Conservation (phyloP, 345 rosid species). For the Mallotus nudiflorus region DNA sequence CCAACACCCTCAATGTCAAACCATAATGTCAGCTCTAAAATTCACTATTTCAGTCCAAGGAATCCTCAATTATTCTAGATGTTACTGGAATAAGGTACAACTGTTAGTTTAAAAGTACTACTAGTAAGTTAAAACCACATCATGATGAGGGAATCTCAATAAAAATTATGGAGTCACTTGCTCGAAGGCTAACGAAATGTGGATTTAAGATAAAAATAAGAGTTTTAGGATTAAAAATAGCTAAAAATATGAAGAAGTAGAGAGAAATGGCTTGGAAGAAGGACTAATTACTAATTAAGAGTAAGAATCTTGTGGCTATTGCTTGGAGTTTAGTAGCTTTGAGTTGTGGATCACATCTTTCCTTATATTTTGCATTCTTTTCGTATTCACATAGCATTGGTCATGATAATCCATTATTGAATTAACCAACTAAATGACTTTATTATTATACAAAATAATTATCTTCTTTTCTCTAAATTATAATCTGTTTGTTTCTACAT, state of each 20-base stretch:
- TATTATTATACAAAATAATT: background rate
- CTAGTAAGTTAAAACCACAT: slow-evolving; percentile 57
- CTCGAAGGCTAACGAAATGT: slow-evolving; percentile 67
- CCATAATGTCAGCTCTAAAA: slow-evolving; percentile 25
- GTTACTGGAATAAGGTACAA: slow-evolving; percentile 96
- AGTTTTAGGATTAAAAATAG: slow-evolving; percentile 61
- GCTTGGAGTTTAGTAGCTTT: slow-evolving; percentile 96
- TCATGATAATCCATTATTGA: slow-evolving; percentile 50
- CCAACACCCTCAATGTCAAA: slow-evolving; percentile 52
- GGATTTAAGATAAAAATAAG: slow-evolving; percentile 86
- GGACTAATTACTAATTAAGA: slow-evolving; percentile 68
- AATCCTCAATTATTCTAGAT: slow-evolving; percentile 60
- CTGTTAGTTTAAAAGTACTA: slow-evolving; percentile 80
- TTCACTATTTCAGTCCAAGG: slow-evolving; percentile 21
- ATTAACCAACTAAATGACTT: background rate
- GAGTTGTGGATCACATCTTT: slow-evolving; percentile 91
- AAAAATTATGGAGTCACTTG: slow-evolving; percentile 59
- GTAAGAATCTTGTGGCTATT: slow-evolving; percentile 77
- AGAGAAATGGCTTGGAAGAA: slow-evolving; percentile 69
- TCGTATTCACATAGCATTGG: slow-evolving; percentile 71
- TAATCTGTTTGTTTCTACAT: slow-evolving; percentile 17
- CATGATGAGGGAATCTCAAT: slow-evolving; percentile 23
- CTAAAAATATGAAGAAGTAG: slow-evolving; percentile 81
- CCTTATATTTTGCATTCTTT: slow-evolving; percentile 82
- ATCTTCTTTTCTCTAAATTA: too few species aligned